Conservation (phyloP, 805 yeast species). For the Pichia gijzeniarum region DNA sequence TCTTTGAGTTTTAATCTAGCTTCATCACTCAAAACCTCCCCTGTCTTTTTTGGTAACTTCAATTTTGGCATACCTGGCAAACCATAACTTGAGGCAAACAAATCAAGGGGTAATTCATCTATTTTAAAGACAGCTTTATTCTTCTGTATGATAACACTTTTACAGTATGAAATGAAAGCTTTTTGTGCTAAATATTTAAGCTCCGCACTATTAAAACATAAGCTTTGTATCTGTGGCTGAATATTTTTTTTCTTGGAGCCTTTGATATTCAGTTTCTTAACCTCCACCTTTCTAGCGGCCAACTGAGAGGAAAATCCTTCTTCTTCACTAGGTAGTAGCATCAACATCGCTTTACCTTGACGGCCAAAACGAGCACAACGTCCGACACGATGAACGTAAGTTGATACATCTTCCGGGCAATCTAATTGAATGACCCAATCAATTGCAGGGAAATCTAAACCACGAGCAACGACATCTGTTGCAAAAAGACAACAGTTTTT, state of each 20-base stretch:
- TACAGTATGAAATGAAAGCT: slow-evolving; percentile 87
- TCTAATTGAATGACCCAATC: slow-evolving; percentile 94
- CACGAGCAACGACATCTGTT: slow-evolving; percentile 89
- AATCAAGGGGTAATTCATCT: slow-evolving; percentile 71
- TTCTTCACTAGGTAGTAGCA: slow-evolving; percentile 81
- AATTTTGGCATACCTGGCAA: slow-evolving; percentile 95
- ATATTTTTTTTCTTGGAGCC: slow-evolving; percentile 69
- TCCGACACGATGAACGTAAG: slow-evolving; percentile 88
- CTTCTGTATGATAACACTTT: slow-evolving; percentile 78
- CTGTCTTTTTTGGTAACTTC: slow-evolving; percentile 52
- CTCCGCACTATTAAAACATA: slow-evolving; percentile 87
- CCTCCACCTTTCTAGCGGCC: slow-evolving; percentile 55
- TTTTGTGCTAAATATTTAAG: slow-evolving; percentile 91
- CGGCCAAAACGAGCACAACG: slow-evolving; percentile 86
- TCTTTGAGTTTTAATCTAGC: slow-evolving; percentile 49
- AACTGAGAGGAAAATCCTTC: slow-evolving; percentile 65
- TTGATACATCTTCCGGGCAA: slow-evolving; percentile 85
- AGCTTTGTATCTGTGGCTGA: slow-evolving; percentile 76
- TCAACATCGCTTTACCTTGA: slow-evolving; percentile 71
- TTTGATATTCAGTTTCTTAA: slow-evolving; percentile 67
- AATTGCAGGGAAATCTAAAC: slow-evolving; percentile 86
- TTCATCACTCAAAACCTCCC: slow-evolving; percentile 30
- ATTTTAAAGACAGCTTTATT: slow-evolving; percentile 83
- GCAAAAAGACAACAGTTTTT: slow-evolving; percentile 80
- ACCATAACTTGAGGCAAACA: slow-evolving; percentile 82